These are phyloP conservation scores for Psilocybe cyanescens DNA, from an alignment of 768 basidiomycete genomes.

Conservation along the genomic window DNA sequence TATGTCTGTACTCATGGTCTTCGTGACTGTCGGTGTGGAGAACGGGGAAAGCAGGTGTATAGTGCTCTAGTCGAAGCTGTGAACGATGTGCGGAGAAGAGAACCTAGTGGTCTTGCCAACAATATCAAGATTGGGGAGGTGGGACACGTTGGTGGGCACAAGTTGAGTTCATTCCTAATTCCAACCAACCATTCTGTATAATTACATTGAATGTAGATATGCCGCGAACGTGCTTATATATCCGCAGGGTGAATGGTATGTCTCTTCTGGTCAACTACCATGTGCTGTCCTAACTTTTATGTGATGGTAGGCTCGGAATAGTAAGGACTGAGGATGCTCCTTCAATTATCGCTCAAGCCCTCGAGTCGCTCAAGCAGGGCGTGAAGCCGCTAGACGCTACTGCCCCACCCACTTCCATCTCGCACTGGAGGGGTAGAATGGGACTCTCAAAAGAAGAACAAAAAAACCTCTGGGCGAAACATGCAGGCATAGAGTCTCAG, in stretches of 20 bases:
- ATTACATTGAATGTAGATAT: conserved; percentile 41
- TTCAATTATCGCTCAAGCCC: conserved; percentile 50
- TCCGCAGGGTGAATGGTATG: conserved; percentile 76
- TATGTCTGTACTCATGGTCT: conserved; percentile 82
- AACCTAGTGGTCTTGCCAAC: conserved; percentile 27
- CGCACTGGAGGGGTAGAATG: conserved; percentile 76
- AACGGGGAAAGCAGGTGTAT: conserved; percentile 61
- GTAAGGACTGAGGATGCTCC: conserved; percentile 63
- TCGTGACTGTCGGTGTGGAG: conserved; percentile 81
- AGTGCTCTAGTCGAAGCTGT: conserved; percentile 59
- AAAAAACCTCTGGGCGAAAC: conserved; percentile 33
- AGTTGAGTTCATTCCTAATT: conserved; percentile 36
- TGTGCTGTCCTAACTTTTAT: background rate
- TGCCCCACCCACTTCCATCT: conserved; percentile 42
- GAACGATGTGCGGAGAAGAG: conserved; percentile 32
- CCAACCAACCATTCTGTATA: conserved; percentile 2
- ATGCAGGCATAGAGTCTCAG: background rate
- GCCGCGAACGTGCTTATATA: conserved; percentile 73
- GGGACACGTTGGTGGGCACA: conserved; percentile 84
- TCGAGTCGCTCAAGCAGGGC: conserved; percentile 24
- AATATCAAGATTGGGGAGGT: conserved; percentile 61
- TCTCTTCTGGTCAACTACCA: conserved; percentile 5
- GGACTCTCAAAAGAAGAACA: conserved; percentile 66
- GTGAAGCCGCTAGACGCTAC: conserved; percentile 27
- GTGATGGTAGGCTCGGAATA: conserved; percentile 58